Base-by-base conservation (phyloP, 768 basidiomycete genomes). In the Kwoniella mangroviensis region DNA sequence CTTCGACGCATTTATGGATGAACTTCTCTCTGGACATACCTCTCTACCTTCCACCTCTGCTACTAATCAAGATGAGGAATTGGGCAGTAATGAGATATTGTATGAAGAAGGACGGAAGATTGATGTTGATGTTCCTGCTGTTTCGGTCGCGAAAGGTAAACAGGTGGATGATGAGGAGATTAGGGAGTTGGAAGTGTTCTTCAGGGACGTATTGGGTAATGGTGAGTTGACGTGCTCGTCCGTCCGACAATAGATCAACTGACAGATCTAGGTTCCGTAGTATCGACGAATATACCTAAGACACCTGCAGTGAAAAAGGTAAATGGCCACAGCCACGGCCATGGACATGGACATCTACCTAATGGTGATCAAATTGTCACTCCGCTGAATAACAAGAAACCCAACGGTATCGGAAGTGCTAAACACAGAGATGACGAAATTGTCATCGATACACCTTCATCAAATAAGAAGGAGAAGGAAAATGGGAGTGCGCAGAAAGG, bases 1-100 rank as follows among this genome's bases (percentile, higher is more conserved):
- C 56, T 96, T 92, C 81, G 88, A 90, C 43, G 83, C 89, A 22
- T 84, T 90, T 69, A 85, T 90, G 73, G 83, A 85, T 60, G 84
- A 86, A 40, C 86, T 90, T 17, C 68, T 83, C 21, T 71, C 57
- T 7, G 66, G 63, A 64, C 42, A 65, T 49, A 62, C 51, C 13
- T 71, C 57, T 4, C 61, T 61, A 64, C 28, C 62, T 49, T 56
- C 51, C 13, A 54, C 68, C 19, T 21, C 49, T 2, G 3, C 51
- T 24, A 24, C 59, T 21, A 34, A 43, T 17, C 26, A 28, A 17
- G 56, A 40, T 17, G 65, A 66, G 51, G 60, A 49, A 13, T 70
- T 51, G 3, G 62, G 55, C 11, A 66, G 68, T 3, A 80, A 78
- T n/a, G 73, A 19, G 19, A 69, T 70, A 13, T 82, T 45, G 64